A percentile compares a stretch with the other conserved stretches of the same genome.
Evolutionary conservation across 805 yeast species (phyloP).

Genomic region (Ogataea polymorpha): DNA sequence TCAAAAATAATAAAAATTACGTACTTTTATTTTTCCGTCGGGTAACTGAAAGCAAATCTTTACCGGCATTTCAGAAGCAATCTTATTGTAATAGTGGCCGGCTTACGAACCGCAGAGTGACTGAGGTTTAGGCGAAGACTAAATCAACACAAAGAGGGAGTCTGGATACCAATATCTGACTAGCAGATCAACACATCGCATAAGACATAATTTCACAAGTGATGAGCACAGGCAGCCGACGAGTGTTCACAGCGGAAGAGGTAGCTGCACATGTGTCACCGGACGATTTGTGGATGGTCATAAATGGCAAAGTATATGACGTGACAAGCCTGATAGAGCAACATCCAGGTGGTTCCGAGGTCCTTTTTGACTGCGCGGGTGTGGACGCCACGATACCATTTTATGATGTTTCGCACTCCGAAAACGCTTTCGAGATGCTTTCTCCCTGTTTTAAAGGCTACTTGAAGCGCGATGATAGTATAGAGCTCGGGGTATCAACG

Average conservation of each 20-base stretch:
- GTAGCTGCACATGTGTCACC: slow-evolving; percentile 44
- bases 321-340: slow-evolving; percentile 50
- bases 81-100: no score
- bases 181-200: no score
- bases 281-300: slow-evolving; percentile 69
- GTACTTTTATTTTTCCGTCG: neutral
- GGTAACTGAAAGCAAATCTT: neutral
- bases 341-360: slow-evolving; percentile 88
- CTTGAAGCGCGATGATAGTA: slow-evolving; percentile 42
- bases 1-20: neutral
- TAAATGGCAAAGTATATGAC: slow-evolving; percentile 67
- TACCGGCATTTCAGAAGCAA: neutral
- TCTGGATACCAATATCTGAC: no score
- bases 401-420: slow-evolving; percentile 73
- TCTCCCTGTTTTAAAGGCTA: slow-evolving; percentile 79
- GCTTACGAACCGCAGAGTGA: no score
- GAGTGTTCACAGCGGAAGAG: slow-evolving; percentile 32
- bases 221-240: neutral
- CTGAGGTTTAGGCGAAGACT: no score
- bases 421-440: slow-evolving; percentile 80
- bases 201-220: neutral
- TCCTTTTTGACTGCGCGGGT: slow-evolving; percentile 75
- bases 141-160: no score
- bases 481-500: slow-evolving; percentile 1
- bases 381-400: slow-evolving; percentile 69